A percentile compares a stretch with the other conserved stretches of the same genome.
These are phyloP conservation scores for Scleroderma citrinum DNA, from an alignment of 768 basidiomycete species.

Conservation along the genomic window DNA sequence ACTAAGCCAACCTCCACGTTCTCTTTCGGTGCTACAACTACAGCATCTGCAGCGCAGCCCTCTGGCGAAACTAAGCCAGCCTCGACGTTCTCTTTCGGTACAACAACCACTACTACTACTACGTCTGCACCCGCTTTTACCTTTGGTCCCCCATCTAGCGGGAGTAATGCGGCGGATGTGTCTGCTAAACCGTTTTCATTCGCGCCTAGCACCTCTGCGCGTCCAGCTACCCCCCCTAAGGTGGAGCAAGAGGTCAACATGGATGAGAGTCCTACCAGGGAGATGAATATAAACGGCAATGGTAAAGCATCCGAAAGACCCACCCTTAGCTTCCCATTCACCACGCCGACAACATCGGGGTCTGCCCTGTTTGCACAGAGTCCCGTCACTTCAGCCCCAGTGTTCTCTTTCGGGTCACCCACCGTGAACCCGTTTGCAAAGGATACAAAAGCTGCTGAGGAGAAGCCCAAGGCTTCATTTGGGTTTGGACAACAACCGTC, in stretches of 20 bases:
- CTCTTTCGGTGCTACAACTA: conserved; percentile 29
- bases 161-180: conserved; percentile 34
- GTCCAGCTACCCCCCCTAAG: conserved; percentile 63
- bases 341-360: conserved; percentile 27
- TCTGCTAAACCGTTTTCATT: conserved; percentile 53
- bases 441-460: conserved; percentile 40
- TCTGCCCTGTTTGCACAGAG: conserved; percentile 32
- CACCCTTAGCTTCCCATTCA: conserved; percentile 46
- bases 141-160: conserved; percentile 40
- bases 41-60: conserved; percentile 28
- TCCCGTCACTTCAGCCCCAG: conserved; percentile 25
- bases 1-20: conserved; percentile 37
- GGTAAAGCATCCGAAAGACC: conserved; percentile 35
- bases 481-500: conserved; percentile 42
- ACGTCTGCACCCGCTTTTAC: conserved; percentile 34
- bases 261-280: conserved; percentile 78
- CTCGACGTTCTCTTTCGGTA: conserved; percentile 40
- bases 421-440: conserved; percentile 44
- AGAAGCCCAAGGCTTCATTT: conserved; percentile 37
- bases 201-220: conserved; percentile 35
- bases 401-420: conserved; percentile 30
- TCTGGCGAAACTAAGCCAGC: conserved; percentile 31
- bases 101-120: conserved; percentile 30
- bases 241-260: conserved; percentile 65
- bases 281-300: conserved; percentile 40